Conservation (phyloP, 441 rosid genomes). For the Iberis amara region DNA sequence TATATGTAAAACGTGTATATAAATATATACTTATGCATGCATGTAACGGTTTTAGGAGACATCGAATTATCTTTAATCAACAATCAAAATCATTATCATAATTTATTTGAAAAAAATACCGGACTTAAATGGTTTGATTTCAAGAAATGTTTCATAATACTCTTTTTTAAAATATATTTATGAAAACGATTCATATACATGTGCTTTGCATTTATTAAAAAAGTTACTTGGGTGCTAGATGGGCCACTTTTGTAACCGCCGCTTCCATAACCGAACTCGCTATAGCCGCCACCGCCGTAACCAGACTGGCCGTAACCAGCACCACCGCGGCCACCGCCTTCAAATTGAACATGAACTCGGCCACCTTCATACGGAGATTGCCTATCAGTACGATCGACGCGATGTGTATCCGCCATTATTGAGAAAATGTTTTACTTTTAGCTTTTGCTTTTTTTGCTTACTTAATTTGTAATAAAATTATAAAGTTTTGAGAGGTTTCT, state of each 20-base stretch:
- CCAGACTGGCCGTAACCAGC: slow-evolving; percentile 12
- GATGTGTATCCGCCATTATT: slow-evolving; percentile 47
- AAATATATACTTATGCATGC: too few species aligned
- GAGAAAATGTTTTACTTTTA: not conserved
- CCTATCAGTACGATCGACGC: slow-evolving; percentile 35
- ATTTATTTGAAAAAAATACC: too few species aligned
- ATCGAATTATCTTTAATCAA: too few species aligned
- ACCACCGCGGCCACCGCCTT: not conserved
- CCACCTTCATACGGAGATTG: slow-evolving; percentile 36
- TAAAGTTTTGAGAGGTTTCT: slow-evolving; percentile 11
- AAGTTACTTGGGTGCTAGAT: slow-evolving; percentile 30
- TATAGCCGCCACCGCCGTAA: too few species aligned
- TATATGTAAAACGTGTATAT: too few species aligned
- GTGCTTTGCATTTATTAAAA: not conserved
- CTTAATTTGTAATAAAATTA: not conserved
- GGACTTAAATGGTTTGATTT: too few species aligned
- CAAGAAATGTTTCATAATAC: too few species aligned
- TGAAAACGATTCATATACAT: not conserved
- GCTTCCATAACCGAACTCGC: not conserved
- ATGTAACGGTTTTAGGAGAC: too few species aligned
- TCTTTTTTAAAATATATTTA: too few species aligned
- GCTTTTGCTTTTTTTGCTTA: too few species aligned
- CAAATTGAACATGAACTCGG: slow-evolving; percentile 6
- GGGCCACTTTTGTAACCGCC: slow-evolving; percentile 32
- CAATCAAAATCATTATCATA: too few species aligned